phyloP scores from a whole-genome alignment of 2,329 filamentous ascomycete genomes.

The Colletotrichum ledebouriae region DNA sequence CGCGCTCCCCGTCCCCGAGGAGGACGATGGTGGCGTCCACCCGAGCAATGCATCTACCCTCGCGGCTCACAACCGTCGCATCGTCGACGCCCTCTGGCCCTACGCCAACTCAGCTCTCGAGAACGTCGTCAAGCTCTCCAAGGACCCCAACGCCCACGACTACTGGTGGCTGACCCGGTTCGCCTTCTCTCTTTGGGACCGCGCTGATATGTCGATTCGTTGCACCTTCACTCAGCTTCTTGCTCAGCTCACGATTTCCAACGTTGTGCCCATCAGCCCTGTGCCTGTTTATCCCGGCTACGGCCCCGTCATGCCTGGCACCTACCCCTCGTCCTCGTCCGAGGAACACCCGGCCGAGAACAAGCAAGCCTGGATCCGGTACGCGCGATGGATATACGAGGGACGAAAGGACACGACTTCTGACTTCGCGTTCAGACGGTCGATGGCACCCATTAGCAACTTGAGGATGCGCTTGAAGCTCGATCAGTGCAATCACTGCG shows the following conservation, averaged over 20 bases:
- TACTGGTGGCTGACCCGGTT: constrained; percentile 37
- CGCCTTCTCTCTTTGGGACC: constrained; percentile 36
- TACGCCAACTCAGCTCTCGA: constrained; percentile 37
- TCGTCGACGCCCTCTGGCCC: constrained; percentile 39
- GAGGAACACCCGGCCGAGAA: background rate
- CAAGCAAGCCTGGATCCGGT: constrained; percentile 28
- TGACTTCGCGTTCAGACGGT: background rate
- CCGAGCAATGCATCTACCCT: background rate
- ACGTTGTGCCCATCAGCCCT: background rate
- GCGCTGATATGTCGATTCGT: constrained; percentile 23
- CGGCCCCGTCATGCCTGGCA: background rate
- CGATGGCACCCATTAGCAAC: background rate
- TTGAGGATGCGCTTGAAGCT: background rate
- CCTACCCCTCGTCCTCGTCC: background rate
- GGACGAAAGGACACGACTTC: constrained; percentile 30
- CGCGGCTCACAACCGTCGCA: constrained; percentile 4
- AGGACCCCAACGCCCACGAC: constrained; percentile 16
- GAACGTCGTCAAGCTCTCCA: constrained; percentile 15
- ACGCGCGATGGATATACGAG: constrained; percentile 32
- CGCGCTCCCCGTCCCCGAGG: constrained; percentile 12
- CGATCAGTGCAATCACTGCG: constrained; percentile 13
- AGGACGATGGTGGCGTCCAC: constrained; percentile 24
- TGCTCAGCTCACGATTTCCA: constrained; percentile 13
- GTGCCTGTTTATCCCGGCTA: background rate
- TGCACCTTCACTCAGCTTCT: constrained; percentile 39